Conservation (phyloP, 2,329 filamentous ascomycete genomes). For the Metarhizium rileyi region DNA sequence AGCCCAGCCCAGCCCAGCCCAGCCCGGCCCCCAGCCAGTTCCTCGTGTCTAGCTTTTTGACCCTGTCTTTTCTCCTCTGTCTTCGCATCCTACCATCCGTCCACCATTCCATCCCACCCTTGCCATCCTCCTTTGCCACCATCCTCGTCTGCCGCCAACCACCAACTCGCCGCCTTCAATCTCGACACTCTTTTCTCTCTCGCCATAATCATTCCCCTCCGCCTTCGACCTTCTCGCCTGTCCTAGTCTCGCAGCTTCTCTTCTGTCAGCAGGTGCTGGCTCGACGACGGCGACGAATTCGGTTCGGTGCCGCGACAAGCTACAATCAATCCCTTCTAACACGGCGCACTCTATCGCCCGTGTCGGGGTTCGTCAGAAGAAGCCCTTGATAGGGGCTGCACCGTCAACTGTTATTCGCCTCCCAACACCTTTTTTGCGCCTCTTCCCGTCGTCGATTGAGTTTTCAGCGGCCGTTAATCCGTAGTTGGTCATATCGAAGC, state of each 20-base stretch:
- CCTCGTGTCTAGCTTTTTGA: not conserved
- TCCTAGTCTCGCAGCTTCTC: not conserved
- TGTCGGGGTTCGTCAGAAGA: not conserved
- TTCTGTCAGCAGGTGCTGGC: not conserved
- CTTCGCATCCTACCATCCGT: not conserved
- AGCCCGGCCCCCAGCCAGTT: no score
- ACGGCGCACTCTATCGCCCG: not conserved
- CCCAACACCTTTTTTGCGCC: slow-evolving; percentile 4
- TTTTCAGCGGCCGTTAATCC: not conserved
- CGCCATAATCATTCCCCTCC: not conserved
- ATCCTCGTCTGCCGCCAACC: slow-evolving; percentile 1
- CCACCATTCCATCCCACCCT: not conserved
- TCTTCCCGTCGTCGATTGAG: not conserved
- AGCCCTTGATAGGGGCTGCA: slow-evolving; percentile 8
- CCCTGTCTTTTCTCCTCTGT: slow-evolving; percentile 1
- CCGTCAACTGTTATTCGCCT: not conserved
- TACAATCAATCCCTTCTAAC: not conserved
- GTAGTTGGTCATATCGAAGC: not conserved
- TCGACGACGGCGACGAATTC: not conserved
- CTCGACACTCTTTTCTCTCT: not conserved
- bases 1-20: not conserved
- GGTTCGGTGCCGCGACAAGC: not conserved
- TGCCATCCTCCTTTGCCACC: slow-evolving; percentile 4
- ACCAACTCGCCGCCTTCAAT: not conserved
- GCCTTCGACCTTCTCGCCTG: not conserved